Evolutionary conservation across 805 yeast species (phyloP).

Genomic region (Cyberlindnera japonica): DNA sequence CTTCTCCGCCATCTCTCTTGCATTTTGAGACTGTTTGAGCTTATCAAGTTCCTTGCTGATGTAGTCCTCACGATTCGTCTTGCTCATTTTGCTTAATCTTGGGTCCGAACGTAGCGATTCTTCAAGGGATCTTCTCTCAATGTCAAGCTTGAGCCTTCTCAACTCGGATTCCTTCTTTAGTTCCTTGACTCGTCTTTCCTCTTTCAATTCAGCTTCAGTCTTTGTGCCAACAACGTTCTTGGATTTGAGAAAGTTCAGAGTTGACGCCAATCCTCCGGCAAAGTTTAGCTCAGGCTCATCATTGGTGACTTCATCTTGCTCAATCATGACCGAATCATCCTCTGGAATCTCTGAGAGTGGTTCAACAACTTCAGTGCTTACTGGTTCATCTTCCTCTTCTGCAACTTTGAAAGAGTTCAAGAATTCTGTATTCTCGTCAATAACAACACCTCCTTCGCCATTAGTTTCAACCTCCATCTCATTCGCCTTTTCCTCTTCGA

Average conservation of each 20-base stretch:
- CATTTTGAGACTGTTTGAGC: constrained; percentile 6
- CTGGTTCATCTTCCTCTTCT: constrained; percentile 2
- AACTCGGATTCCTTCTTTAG: constrained; percentile 18
- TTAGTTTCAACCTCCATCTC: constrained; percentile 17
- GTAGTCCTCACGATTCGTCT: constrained; percentile 43
- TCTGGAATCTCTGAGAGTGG: neutral
- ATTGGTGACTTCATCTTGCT: neutral
- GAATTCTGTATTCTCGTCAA: constrained; percentile 38
- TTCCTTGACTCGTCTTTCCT: constrained; percentile 12
- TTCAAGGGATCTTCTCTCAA: constrained; percentile 15
- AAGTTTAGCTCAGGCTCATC: constrained; percentile 12
- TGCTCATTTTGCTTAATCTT: constrained; percentile 30
- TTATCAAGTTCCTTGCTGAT: constrained; percentile 14
- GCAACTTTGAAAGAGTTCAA: constrained; percentile 25
- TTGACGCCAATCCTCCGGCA: constrained; percentile 24
- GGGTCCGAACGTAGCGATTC: constrained; percentile 14
- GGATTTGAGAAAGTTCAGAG: constrained; percentile 22
- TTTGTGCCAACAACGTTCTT: constrained; percentile 15
- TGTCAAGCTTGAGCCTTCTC: constrained; percentile 14
- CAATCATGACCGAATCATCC: neutral
- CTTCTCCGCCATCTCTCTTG: constrained; percentile 8
- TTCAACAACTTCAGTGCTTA: constrained; percentile 1
- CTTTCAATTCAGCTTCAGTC: constrained; percentile 9
- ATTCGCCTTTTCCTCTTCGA: constrained; percentile 16
- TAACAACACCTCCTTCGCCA: constrained; percentile 17